Evolutionary conservation across 2,329 filamentous ascomycete genomes (phyloP).

Genomic region (Atkinsonella texensis): DNA sequence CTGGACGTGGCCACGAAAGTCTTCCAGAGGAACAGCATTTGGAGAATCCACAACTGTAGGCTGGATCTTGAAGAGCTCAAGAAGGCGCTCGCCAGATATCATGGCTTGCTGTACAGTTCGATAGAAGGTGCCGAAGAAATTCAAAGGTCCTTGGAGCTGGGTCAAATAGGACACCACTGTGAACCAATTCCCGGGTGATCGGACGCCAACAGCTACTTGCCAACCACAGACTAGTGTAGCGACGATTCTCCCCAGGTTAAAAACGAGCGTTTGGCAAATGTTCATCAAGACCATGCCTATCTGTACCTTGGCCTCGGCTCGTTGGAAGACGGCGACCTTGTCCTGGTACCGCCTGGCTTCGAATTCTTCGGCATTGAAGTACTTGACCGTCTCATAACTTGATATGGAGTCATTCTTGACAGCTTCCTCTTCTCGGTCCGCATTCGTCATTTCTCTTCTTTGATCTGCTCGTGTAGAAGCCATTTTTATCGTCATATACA

Average conservation of each 20-base stretch:
- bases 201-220: slow-evolving; percentile 57
- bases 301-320: slow-evolving; percentile 63
- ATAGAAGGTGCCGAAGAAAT: slow-evolving; percentile 92
- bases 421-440: slow-evolving; percentile 86
- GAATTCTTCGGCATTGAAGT: slow-evolving; percentile 75
- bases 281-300: slow-evolving; percentile 72
- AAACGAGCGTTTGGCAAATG: slow-evolving; percentile 67
- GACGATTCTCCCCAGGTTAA: slow-evolving; percentile 63
- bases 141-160: slow-evolving; percentile 68
- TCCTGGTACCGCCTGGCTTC: slow-evolving; percentile 63
- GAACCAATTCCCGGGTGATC: slow-evolving; percentile 60
- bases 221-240: slow-evolving; percentile 65
- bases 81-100: slow-evolving; percentile 90
- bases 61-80: slow-evolving; percentile 93
- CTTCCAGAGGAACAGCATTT: slow-evolving; percentile 46
- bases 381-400: slow-evolving; percentile 93
- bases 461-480: slow-evolving; percentile 87
- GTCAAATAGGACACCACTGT: slow-evolving; percentile 64
- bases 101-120: slow-evolving; percentile 90
- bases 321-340: slow-evolving; percentile 60
- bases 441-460: slow-evolving; percentile 86
- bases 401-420: slow-evolving; percentile 98
- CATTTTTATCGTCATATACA: slow-evolving; percentile 93
- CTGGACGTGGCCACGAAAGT: slow-evolving; percentile 68
- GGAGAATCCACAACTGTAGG: slow-evolving; percentile 78